Percentiles rank a stretch among this genome's conserved stretches.
Evolutionary conservation across 495 filamentous ascomycete genomes (phyloP).

Genomic region (Cetradonia linearis): DNA sequence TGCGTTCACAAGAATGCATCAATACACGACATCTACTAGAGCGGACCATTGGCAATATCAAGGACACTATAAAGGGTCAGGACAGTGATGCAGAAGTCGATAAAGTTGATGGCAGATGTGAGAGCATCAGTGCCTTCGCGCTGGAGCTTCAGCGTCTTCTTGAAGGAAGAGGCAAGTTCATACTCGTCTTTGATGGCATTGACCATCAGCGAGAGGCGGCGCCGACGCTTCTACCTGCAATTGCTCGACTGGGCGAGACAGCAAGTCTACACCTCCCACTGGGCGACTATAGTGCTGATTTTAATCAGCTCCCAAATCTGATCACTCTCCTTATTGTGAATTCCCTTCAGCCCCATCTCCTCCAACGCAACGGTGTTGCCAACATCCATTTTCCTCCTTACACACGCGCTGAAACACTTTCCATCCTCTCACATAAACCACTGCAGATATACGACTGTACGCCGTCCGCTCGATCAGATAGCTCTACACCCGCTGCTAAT

Average conservation of each 20-base stretch:
- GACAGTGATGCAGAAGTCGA: slow-evolving; percentile 34
- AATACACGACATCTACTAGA: slow-evolving; percentile 82
- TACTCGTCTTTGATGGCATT: slow-evolving; percentile 84
- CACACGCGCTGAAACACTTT: slow-evolving; percentile 63
- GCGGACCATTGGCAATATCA: slow-evolving; percentile 44
- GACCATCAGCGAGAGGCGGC: slow-evolving; percentile 76
- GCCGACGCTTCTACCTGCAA: slow-evolving; percentile 69
- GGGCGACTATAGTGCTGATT: slow-evolving; percentile 5
- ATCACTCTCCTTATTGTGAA: slow-evolving; percentile 70
- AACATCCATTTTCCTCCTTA: slow-evolving; percentile 82
- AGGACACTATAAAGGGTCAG: slow-evolving; percentile 40
- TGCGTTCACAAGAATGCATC: slow-evolving; percentile 77
- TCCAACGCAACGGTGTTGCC: slow-evolving; percentile 62
- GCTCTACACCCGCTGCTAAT: slow-evolving; percentile 19
- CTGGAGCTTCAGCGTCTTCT: slow-evolving; percentile 52
- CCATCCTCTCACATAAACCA: slow-evolving; percentile 51
- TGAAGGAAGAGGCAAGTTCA: slow-evolving; percentile 45
- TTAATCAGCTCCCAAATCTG: slow-evolving; percentile 62
- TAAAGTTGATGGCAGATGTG: slow-evolving; percentile 51
- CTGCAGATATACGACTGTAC: slow-evolving; percentile 33
- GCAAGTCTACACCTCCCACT: slow-evolving; percentile 38
- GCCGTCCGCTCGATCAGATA: slow-evolving; percentile 34
- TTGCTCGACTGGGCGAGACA: slow-evolving; percentile 67
- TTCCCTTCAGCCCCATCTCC: slow-evolving; percentile 55
- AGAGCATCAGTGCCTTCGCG: slow-evolving; percentile 62